Evolutionary conservation across 2,329 filamentous ascomycete genomes (phyloP).

Genomic region (Aspergillus sp.): DNA sequence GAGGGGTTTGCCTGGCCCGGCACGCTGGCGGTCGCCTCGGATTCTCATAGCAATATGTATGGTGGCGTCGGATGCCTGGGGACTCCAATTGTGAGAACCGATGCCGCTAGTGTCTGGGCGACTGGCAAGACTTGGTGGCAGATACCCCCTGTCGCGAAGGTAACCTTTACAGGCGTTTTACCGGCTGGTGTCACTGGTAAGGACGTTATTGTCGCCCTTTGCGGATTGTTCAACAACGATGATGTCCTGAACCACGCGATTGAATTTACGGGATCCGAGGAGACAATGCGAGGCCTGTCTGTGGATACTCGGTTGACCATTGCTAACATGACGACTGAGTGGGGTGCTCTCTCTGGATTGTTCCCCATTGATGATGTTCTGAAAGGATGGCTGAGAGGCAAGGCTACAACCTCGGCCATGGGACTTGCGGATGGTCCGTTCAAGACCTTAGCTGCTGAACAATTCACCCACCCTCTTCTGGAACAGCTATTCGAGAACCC

Average conservation of each 20-base stretch:
- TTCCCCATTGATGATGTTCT: conserved; percentile 80
- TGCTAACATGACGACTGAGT: conserved; percentile 79
- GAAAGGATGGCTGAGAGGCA: conserved; percentile 70
- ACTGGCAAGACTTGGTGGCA: conserved; percentile 86
- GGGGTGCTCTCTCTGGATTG: conserved; percentile 70
- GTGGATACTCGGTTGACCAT: conserved; percentile 71
- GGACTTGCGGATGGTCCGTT: conserved; percentile 51
- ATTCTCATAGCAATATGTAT: conserved; percentile 76
- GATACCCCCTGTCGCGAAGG: conserved; percentile 77
- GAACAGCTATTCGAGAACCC: conserved; percentile 70
- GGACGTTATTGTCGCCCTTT: conserved; percentile 88
- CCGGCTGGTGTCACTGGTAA: conserved; percentile 85
- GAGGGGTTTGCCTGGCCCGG: conserved; percentile 83
- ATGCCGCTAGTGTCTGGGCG: conserved; percentile 82
- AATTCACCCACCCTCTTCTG: conserved; percentile 71
- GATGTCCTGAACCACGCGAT: conserved; percentile 90
- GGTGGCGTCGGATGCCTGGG: conserved; percentile 76
- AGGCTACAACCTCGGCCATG: conserved; percentile 71
- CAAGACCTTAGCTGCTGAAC: conserved; percentile 50
- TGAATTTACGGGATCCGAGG: conserved; percentile 78
- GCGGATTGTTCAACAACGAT: conserved; percentile 79
- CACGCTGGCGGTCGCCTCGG: conserved; percentile 74
- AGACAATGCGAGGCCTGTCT: conserved; percentile 71
- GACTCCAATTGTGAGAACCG: conserved; percentile 80
- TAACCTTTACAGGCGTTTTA: conserved; percentile 73